Conservation (phyloP, 495 filamentous ascomycete species). For the Xylaria telfairii region DNA sequence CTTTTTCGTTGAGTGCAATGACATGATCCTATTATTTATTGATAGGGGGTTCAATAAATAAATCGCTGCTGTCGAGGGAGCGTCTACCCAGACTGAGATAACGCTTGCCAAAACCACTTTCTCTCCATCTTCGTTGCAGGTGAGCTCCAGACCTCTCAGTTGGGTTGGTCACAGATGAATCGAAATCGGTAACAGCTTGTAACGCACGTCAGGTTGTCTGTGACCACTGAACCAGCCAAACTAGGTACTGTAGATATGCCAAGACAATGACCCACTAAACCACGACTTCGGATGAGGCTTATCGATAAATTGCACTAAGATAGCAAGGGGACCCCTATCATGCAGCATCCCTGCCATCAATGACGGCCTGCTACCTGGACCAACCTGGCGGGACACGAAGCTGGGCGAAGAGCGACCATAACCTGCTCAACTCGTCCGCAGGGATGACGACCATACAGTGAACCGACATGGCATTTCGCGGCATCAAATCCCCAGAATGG, state of each 20-base stretch:
- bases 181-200: not conserved
- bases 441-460: slow-evolving; percentile 1
- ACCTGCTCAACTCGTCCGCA: not conserved
- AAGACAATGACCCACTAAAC: not conserved
- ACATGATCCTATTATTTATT: not conserved
- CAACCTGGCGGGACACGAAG: not conserved
- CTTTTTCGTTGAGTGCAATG: not conserved
- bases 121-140: not conserved
- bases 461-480: slow-evolving; percentile 40
- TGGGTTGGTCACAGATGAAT: slow-evolving; percentile 5
- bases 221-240: too few relatives aligned
- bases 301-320: not conserved
- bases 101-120: not conserved
- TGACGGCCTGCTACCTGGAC: not conserved
- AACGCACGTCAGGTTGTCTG: not conserved
- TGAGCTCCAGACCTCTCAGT: not conserved
- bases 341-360: slow-evolving; percentile 19
- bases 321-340: slow-evolving; percentile 14
- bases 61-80: not conserved
- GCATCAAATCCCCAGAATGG: slow-evolving; percentile 34
- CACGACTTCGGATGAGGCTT: too few relatives aligned
- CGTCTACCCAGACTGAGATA: not conserved
- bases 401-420: not conserved
- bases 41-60: not conserved
- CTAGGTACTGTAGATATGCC: not conserved